Evolutionary conservation across 495 filamentous ascomycete genomes (phyloP).

Genomic region (Geopyxis carbonaria): DNA sequence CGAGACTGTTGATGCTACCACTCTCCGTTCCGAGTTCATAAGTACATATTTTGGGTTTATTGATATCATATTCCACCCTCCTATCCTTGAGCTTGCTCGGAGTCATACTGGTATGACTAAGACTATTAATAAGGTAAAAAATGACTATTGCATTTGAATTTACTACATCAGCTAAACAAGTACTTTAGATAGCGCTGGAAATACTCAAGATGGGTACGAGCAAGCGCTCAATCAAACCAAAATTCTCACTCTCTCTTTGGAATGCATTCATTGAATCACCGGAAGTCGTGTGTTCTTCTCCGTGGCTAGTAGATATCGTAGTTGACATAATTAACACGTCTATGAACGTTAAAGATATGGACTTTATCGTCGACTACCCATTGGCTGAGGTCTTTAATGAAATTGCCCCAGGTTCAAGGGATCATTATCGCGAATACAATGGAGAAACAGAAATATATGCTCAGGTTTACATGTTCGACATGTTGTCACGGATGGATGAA

Average conservation of each 20-base stretch:
- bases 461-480: conserved; percentile 30
- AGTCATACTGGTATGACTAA: conserved; percentile 5
- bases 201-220: conserved; percentile 17
- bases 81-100: conserved; percentile 5
- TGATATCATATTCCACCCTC: conserved; percentile 12
- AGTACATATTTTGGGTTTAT: conserved; percentile 11
- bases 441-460: conserved; percentile 26
- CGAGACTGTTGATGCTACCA: conserved; percentile 18
- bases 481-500: conserved; percentile 26
- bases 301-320: conserved; percentile 14
- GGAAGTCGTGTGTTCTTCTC: conserved; percentile 8
- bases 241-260: conserved; percentile 11
- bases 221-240: conserved; percentile 17
- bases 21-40: conserved; percentile 1
- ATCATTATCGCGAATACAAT: conserved; percentile 29
- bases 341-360: conserved; percentile 11
- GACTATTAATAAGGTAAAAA: conserved; percentile 4
- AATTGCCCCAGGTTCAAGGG: not conserved
- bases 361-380: conserved; percentile 17
- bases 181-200: conserved; percentile 10
- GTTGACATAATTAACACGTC: conserved; percentile 11
- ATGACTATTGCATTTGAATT: not conserved
- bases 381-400: conserved; percentile 16
- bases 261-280: conserved; percentile 10
- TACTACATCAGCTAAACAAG: not conserved